Percentiles rank a stretch among this genome's conserved stretches.
Conservation (phyloP, 2,329 filamentous ascomycete genomes). For the Cytospora piceae region DNA sequence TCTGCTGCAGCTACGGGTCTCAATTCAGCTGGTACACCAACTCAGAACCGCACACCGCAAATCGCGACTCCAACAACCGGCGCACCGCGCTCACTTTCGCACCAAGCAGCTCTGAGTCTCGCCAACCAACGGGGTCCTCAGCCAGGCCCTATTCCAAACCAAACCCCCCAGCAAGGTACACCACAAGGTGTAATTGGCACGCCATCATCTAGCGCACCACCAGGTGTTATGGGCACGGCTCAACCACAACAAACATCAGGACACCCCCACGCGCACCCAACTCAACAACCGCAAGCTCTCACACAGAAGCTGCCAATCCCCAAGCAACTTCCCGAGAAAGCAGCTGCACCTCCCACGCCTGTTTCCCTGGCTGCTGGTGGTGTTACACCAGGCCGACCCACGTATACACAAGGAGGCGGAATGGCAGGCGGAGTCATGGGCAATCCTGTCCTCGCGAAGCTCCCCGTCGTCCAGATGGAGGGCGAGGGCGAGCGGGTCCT, state of each 20-base stretch:
- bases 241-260: constrained; percentile 39
- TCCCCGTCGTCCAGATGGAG: constrained; percentile 84
- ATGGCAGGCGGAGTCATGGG: constrained; percentile 81
- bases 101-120: constrained; percentile 54
- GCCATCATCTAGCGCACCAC: constrained; percentile 27
- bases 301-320: constrained; percentile 72
- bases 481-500: constrained; percentile 90
- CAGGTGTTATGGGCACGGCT: constrained; percentile 30
- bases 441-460: constrained; percentile 81
- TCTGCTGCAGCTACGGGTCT: constrained; percentile 41
- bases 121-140: constrained; percentile 48
- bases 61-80: constrained; percentile 45
- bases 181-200: constrained; percentile 28
- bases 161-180: constrained; percentile 27
- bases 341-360: constrained; percentile 71
- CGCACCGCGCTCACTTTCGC: constrained; percentile 49
- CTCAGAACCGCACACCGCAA: constrained; percentile 55
- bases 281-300: constrained; percentile 44
- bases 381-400: constrained; percentile 72
- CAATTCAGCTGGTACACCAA: constrained; percentile 51
- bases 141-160: constrained; percentile 33
- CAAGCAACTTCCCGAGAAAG: constrained; percentile 72
- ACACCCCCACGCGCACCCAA: constrained; percentile 55
- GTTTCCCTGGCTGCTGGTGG: constrained; percentile 68
- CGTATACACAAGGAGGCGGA: constrained; percentile 76